Evolutionary conservation across 106 monocot genomes (phyloP), one percentile per base, ranked within the genome.

Genomic region (Platanthera zijinensis): DNA sequence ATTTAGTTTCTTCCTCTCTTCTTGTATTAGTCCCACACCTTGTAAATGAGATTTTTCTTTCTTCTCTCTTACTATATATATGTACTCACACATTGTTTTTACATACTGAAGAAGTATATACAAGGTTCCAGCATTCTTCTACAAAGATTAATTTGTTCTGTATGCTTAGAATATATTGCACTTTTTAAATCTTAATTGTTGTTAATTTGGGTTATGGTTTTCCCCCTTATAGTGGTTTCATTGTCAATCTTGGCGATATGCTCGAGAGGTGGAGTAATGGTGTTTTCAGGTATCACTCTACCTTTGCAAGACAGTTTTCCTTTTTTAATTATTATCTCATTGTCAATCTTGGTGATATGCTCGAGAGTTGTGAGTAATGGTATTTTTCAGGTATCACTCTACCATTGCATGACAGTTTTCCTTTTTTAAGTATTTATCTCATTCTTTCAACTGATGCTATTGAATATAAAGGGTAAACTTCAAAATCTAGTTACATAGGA

Each of bases 171-270:
- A 19, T 18, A 6, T 59, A 19, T 59, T 17, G 17, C 17, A n/a
- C n/a, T 5, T 15, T 57, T 14, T 17, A 57, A 1, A 57, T 0
- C 6, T 57, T 15, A 57, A 57, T 57, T 57, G 2, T 3, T 57
- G 14, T 64, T 30, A 64, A 7, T 30, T 39, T 67, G 67, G 10
- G 4, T 3, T 8, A 67, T 32, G 12, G 7, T 25, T 64, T 64
- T 67, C 30, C 4, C 11, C 67, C 11, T 83, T 83, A 7, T 90
- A 96, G 96, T 75, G 92, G 80, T 12, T 90, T 96, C 72, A 87
- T 96, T 48, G 88, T 96, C 50, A 96, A 96, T 87, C 83, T 96
- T 76, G 96, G 96, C 18, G 96, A 96, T 75, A 89, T 96, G 96
- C 92, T 96, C 62, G 96, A 96, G 74, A 83, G 92, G 32, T 92